A percentile compares a stretch with the other conserved stretches of the same genome.
phyloP scores from a whole-genome alignment of 2,329 filamentous ascomycete genomes.

The Pseudohalonectria lignicola region DNA sequence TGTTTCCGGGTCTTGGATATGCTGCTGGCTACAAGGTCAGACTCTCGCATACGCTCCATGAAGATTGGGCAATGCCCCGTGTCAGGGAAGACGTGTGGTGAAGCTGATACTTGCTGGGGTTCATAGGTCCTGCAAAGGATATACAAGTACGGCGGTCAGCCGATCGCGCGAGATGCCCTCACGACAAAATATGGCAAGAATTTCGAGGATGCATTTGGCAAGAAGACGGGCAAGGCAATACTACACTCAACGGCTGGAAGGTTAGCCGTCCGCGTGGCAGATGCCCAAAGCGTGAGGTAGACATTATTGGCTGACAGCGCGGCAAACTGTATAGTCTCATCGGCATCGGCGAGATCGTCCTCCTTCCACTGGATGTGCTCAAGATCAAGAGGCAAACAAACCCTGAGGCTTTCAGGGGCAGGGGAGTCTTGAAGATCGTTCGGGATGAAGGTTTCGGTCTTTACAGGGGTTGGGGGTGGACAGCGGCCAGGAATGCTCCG shows the following conservation, averaged over 20 bases:
- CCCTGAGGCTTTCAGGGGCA: conserved; percentile 91
- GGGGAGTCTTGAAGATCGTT: conserved; percentile 82
- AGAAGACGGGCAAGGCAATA: conserved; percentile 95
- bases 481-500: conserved; percentile 89
- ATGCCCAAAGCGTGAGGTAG: too few species aligned
- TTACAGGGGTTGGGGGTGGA: conserved; percentile 96
- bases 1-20: conserved; percentile 95
- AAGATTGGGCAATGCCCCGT: conserved; percentile 2
- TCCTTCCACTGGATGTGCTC: conserved; percentile 88
- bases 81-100: too few species aligned
- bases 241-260: conserved; percentile 95
- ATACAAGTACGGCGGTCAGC: conserved; percentile 98
- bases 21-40: conserved; percentile 85
- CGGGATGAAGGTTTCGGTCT: conserved; percentile 89
- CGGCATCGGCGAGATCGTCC: conserved; percentile 92
- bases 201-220: conserved; percentile 86
- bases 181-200: conserved; percentile 64
- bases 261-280: too few species aligned
- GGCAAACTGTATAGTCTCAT: too few species aligned
- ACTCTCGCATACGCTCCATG: too few species aligned
- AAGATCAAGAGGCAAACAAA: conserved; percentile 99
- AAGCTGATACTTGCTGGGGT: too few species aligned
- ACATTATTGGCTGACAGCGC: conserved; percentile 11
- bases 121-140: conserved; percentile 67
- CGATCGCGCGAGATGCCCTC: conserved; percentile 85